Percentiles rank a stretch among this genome's conserved stretches.
These are phyloP conservation scores for Paramecium primaurelia DNA, from an alignment of 73 alveolate species.

Conservation along the genomic window DNA sequence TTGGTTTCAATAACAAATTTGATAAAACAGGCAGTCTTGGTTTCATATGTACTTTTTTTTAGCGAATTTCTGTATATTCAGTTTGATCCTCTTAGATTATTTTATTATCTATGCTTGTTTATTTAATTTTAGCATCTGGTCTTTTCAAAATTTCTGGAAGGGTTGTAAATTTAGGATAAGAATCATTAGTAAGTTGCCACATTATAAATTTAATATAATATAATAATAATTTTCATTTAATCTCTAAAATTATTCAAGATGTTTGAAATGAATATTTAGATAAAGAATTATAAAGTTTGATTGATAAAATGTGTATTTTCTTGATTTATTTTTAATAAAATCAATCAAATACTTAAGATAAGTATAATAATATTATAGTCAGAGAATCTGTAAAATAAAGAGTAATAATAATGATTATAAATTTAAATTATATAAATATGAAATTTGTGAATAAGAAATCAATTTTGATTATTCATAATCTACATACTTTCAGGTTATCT, in stretches of 20 bases:
- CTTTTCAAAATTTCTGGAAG: conserved; percentile 30
- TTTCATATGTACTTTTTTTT: not conserved
- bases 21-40: conserved; percentile 28
- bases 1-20: not conserved
- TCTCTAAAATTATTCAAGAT: not conserved
- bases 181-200: conserved; percentile 10
- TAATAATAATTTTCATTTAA: not conserved
- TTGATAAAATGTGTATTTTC: not conserved
- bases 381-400: not conserved
- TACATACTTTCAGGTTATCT: not conserved
- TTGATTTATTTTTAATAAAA: not conserved
- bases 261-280: not conserved
- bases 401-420: not conserved
- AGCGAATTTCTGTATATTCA: not conserved
- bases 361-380: no score
- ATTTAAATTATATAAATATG: not conserved
- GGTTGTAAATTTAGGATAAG: not conserved
- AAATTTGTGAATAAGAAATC: not conserved
- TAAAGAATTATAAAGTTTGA: not conserved
- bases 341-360: not conserved
- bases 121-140: not conserved
- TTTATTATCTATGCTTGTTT: not conserved
- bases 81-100: not conserved
- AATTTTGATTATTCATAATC: not conserved
- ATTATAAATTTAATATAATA: not conserved